A percentile compares a stretch with the other conserved stretches of the same genome.
These are phyloP conservation scores for Boletus tylopilopsis DNA, from an alignment of 768 basidiomycete species.

Conservation along the genomic window DNA sequence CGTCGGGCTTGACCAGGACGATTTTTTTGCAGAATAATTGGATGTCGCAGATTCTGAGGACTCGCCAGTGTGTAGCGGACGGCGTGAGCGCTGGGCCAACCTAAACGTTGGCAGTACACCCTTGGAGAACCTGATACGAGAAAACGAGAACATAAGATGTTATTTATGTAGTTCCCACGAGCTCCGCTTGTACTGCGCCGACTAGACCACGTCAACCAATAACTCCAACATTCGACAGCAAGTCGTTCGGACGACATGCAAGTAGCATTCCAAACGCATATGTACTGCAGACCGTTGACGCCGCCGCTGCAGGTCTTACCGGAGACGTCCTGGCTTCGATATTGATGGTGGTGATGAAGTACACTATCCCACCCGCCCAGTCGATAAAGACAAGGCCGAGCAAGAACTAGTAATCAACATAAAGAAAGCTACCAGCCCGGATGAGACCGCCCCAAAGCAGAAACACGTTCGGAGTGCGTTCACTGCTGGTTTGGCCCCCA, in stretches of 20 bases:
- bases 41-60: slow-evolving; percentile 30
- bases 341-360: slow-evolving; percentile 70
- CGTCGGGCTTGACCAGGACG: slow-evolving; percentile 64
- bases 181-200: slow-evolving; percentile 7
- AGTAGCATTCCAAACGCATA: slow-evolving; percentile 14
- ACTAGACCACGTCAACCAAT: neutral
- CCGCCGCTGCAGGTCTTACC: slow-evolving; percentile 27
- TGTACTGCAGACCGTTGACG: slow-evolving; percentile 7
- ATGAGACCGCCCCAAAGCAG: slow-evolving; percentile 97
- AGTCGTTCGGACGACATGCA: slow-evolving; percentile 19
- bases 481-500: slow-evolving; percentile 8
- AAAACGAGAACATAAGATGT: slow-evolving; percentile 16
- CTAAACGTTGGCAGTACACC: slow-evolving; percentile 3
- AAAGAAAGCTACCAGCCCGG: slow-evolving; percentile 96
- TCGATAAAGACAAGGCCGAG: slow-evolving; percentile 98
- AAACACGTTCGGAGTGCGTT: slow-evolving; percentile 96
- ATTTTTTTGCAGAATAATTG: slow-evolving; percentile 54
- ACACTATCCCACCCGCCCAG: slow-evolving; percentile 94
- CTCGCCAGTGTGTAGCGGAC: slow-evolving; percentile 15
- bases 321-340: slow-evolving; percentile 49
- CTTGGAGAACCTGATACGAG: slow-evolving; percentile 12
- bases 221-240: neutral
- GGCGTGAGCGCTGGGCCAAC: slow-evolving; percentile 9
- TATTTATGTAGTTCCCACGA: slow-evolving; percentile 19
- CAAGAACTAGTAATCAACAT: slow-evolving; percentile 91